These are phyloP conservation scores for Thielaviopsis musarum DNA, from an alignment of 2,329 filamentous ascomycete species.

Conservation along the genomic window DNA sequence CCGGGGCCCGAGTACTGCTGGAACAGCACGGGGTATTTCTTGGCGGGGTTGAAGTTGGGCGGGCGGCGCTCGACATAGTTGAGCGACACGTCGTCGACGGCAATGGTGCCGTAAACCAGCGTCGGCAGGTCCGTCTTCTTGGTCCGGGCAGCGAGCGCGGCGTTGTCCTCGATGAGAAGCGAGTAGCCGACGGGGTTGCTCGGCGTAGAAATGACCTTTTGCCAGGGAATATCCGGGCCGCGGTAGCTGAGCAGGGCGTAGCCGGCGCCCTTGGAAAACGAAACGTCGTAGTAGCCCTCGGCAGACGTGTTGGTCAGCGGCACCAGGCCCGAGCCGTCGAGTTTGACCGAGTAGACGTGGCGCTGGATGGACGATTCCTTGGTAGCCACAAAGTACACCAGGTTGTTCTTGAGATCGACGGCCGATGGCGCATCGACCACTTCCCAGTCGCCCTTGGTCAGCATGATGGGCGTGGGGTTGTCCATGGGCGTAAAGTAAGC, in stretches of 20 bases:
- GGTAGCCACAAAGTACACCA: slow-evolving; percentile 82
- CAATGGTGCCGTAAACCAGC: slow-evolving; percentile 66
- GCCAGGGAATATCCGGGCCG: slow-evolving; percentile 76
- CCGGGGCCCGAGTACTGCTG: slow-evolving; percentile 86
- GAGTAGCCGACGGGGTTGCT: slow-evolving; percentile 48
- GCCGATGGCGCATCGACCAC: slow-evolving; percentile 72
- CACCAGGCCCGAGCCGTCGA: slow-evolving; percentile 59
- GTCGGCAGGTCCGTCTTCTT: slow-evolving; percentile 67
- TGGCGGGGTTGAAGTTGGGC: slow-evolving; percentile 68
- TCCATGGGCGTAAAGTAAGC: slow-evolving; percentile 87
- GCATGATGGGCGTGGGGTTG: slow-evolving; percentile 61
- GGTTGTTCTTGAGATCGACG: slow-evolving; percentile 66
- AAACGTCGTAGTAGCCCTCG: slow-evolving; percentile 64
- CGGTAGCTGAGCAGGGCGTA: slow-evolving; percentile 73
- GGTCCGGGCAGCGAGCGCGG: slow-evolving; percentile 48
- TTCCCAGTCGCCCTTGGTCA: slow-evolving; percentile 85
- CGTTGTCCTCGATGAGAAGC: slow-evolving; percentile 63
- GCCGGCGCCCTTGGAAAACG: slow-evolving; percentile 67
- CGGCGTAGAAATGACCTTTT: slow-evolving; percentile 75
- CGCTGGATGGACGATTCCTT: slow-evolving; percentile 79
- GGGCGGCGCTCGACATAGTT: slow-evolving; percentile 72
- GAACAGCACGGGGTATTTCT: slow-evolving; percentile 87
- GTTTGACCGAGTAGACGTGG: slow-evolving; percentile 76
- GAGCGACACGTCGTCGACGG: slow-evolving; percentile 59
- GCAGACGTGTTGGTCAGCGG: slow-evolving; percentile 56